Base-by-base conservation (phyloP, 2,329 filamentous ascomycete genomes). In the Alternaria sp. region DNA sequence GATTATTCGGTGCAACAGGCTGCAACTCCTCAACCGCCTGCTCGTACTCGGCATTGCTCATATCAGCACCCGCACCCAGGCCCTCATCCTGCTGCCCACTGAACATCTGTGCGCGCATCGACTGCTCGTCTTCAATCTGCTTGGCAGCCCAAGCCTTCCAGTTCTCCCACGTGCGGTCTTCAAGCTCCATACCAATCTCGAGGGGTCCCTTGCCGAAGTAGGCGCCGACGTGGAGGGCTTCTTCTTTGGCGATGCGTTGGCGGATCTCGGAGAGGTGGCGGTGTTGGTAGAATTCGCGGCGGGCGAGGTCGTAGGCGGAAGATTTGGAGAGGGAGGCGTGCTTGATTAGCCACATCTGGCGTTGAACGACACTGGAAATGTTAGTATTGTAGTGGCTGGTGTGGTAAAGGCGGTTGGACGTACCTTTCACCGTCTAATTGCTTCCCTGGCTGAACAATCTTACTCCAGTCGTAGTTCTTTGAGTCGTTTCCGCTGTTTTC, bases 241-340 rank as follows among this genome's bases (percentile, higher is more conserved):
- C 95, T 80, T 99, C 95, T 49, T 87, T 84, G 7, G 94, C 91
- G 59, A 99, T 85, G 68, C 93, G 88, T 67, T 86, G 85, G 80
- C 94, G 88, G 46, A 97, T 86, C 65, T 97, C 93, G 69, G 96
- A 88, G 59, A 87, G 83, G 69, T 96, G 90, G 58, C 95, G 90
- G 63, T 94, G 80, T 44, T 85, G 82, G 81, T 99, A 99, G 80
- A 98, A 97, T 77, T 99, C 94, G 66, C 89, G 89, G 59, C 95
- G 90, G 7, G 91, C 93, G 54, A 83, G 81, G 78, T 98, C 94
- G 81, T 99, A 99, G 31, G 95, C 93, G 66, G 86, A 78, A 39
- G 84, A 82, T 74, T 86, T 86, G 49, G 82, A 84, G 74, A 91
- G 84, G 51, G 82, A 6, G 77, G 79, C 49, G 63, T 77, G 63